Base-by-base conservation (phyloP, 805 yeast genomes). In the Saccharomyces kudriavzevii region DNA sequence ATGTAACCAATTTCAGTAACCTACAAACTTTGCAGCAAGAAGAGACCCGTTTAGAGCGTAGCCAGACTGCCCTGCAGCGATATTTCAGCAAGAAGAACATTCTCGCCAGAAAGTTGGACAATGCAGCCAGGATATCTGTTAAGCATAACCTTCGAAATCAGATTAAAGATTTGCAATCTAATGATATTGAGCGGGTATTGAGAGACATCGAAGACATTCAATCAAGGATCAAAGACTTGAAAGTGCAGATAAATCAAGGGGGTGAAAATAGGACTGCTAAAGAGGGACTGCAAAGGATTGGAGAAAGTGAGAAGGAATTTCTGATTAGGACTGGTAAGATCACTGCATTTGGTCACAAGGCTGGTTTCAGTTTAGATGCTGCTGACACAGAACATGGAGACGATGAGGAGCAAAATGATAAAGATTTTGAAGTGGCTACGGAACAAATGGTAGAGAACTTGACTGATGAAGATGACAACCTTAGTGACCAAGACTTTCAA, bases 321-420 rank as follows among this genome's bases (percentile, higher is more conserved):
- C 74, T 94, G 56, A 80, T 94, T 0, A 77, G 99, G 58, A 91
- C 92, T 0, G 99, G 99, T 28, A 84, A 89, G 66, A 81, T 90
- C 53, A 94, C 99, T 0, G 98, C 98, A 0, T 94, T 94, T 74
- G 96, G 97, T 10, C 80, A 81, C 29, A 71, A 80, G 22, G 75
- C 77, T 45, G 84, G 81, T 1, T 86, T 89, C 60, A 76, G 52
- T 4, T 10, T 64, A 8, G 66, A 60, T 1, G 30, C 24, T 24
- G 50, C 51, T 2, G 30, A 25, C 27, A 14, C 14, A 28, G 63
- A 62, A 45, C 59, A 63, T 35, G 45, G 9, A 26, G 49, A 45
- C 3, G 11, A 40, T 26, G 29, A 27, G 26, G 43, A 35, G 6
- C 22, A 25, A 17, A 20, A 40, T 27, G 28, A 29, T 40, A 40